Conservation (phyloP, 2,329 filamentous ascomycete species). For the Xylariales sp. region DNA sequence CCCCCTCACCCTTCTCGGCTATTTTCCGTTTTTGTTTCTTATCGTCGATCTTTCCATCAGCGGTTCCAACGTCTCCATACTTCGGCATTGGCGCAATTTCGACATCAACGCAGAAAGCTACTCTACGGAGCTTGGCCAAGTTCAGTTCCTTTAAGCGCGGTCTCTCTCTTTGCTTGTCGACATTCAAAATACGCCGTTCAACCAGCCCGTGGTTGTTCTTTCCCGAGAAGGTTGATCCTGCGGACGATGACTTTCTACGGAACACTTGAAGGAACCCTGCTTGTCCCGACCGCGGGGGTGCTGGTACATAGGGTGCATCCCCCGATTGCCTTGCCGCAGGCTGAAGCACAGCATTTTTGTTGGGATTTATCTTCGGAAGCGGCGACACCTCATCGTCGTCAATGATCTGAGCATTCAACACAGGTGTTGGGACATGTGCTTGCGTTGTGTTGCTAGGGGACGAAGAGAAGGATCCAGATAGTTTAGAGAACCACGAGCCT, state of each 20-base stretch:
- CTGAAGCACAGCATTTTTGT: constrained; percentile 56
- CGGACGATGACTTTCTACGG: constrained; percentile 72
- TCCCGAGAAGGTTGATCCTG: constrained; percentile 41
- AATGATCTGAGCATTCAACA: no score
- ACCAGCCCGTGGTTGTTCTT: constrained; percentile 65
- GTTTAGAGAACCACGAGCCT: constrained; percentile 88
- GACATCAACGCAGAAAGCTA: constrained; percentile 95
- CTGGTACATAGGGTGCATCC: constrained; percentile 66
- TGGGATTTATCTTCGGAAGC: constrained; percentile 43
- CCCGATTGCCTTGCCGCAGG: constrained; percentile 53
- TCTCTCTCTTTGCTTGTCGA: constrained; percentile 74
- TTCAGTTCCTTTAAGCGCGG: constrained; percentile 77
- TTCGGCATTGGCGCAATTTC: constrained; percentile 88
- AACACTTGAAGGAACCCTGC: constrained; percentile 78
- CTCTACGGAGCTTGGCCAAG: constrained; percentile 74
- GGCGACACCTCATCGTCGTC: constrained; percentile 32
- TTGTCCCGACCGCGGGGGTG: constrained; percentile 64
- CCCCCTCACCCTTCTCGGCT: constrained; percentile 68
- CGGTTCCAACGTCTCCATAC: constrained; percentile 60
- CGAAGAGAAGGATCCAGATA: constrained; percentile 87
- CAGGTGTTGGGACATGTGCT: no score
- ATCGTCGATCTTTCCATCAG: constrained; percentile 43
- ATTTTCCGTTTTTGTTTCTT: constrained; percentile 60
- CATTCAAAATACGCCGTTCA: constrained; percentile 76
- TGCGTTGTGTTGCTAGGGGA: constrained; percentile 30